These are phyloP conservation scores for Piromyces sp. DNA, from an alignment of 192 early-diverging fungal species.

Conservation along the genomic window DNA sequence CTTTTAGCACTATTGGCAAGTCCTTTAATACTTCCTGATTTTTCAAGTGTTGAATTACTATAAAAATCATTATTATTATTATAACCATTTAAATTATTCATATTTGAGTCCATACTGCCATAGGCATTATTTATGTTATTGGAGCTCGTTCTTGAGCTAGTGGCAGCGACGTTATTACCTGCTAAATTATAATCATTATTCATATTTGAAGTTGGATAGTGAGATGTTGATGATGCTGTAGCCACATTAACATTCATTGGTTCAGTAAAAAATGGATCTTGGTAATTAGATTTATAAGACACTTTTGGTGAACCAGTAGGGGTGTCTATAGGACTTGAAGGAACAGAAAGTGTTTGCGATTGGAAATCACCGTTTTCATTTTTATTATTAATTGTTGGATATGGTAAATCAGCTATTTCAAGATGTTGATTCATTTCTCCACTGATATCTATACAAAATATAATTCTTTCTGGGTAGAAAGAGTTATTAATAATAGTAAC, in stretches of 20 bases:
- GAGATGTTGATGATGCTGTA: too few species aligned
- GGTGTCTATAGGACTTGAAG: background rate
- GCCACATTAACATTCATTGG: too few species aligned
- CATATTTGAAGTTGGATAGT: too few species aligned
- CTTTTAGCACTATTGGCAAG: background rate
- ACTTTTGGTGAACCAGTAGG: background rate
- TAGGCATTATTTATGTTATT: too few species aligned
- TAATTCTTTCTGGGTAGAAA: background rate
- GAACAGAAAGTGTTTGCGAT: background rate
- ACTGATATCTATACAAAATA: background rate
- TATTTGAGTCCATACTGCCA: too few species aligned
- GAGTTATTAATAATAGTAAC: background rate
- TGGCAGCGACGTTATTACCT: too few species aligned
- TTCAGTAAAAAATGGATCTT: too few species aligned
- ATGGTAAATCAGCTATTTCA: background rate
- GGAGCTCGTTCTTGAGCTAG: too few species aligned
- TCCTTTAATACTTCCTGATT: background rate
- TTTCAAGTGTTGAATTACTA: background rate
- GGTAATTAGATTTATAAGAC: too few species aligned
- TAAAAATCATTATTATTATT: background rate
- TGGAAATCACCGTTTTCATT: background rate
- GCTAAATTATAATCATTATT: too few species aligned
- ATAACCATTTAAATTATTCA: background rate
- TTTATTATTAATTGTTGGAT: background rate
- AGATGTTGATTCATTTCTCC: background rate